These are phyloP conservation scores for Teratosphaeria gauchensis DNA, from an alignment of 2,329 filamentous ascomycete genomes.

Conservation along the genomic window DNA sequence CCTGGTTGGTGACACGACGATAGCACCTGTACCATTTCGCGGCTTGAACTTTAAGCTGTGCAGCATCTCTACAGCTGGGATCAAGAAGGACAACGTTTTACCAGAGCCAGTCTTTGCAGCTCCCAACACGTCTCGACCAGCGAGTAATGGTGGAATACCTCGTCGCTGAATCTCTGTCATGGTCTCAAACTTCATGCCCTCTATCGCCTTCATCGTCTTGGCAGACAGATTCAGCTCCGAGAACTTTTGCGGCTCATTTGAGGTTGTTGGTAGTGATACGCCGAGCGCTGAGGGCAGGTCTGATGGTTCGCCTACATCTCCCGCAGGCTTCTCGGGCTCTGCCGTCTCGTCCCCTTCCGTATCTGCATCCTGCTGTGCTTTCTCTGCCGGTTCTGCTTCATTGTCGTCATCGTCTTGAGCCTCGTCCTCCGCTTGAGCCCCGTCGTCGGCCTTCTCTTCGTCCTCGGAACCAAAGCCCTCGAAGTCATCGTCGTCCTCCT, in stretches of 20 bases:
- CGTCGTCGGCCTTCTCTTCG: slow-evolving; percentile 26
- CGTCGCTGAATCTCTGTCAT: slow-evolving; percentile 94
- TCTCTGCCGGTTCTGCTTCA: slow-evolving; percentile 7
- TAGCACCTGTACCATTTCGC: slow-evolving; percentile 80
- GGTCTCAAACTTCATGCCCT: slow-evolving; percentile 83
- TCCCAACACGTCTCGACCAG: slow-evolving; percentile 84
- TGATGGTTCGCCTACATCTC: slow-evolving; percentile 27
- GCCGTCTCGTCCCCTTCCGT: background rate
- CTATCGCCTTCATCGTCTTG: slow-evolving; percentile 78
- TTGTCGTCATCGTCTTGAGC: slow-evolving; percentile 21
- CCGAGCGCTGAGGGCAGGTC: slow-evolving; percentile 48
- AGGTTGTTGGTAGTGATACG: slow-evolving; percentile 49
- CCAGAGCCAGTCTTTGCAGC: slow-evolving; percentile 94
- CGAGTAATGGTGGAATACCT: slow-evolving; percentile 77
- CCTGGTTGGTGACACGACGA: slow-evolving; percentile 85
- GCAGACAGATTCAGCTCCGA: slow-evolving; percentile 75
- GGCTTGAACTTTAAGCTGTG: slow-evolving; percentile 87
- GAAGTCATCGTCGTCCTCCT: slow-evolving; percentile 22
- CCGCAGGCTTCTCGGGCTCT: slow-evolving; percentile 1
- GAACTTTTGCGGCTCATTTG: slow-evolving; percentile 60
- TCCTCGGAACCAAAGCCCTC: slow-evolving; percentile 28
- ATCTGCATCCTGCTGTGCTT: background rate
- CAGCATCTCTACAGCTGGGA: slow-evolving; percentile 90
- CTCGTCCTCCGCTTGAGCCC: slow-evolving; percentile 23
- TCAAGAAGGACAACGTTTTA: slow-evolving; percentile 90